Percentiles rank a stretch among this genome's conserved stretches.
These are phyloP conservation scores for Candida odintsovae DNA, from an alignment of 805 yeast species.

Conservation along the genomic window DNA sequence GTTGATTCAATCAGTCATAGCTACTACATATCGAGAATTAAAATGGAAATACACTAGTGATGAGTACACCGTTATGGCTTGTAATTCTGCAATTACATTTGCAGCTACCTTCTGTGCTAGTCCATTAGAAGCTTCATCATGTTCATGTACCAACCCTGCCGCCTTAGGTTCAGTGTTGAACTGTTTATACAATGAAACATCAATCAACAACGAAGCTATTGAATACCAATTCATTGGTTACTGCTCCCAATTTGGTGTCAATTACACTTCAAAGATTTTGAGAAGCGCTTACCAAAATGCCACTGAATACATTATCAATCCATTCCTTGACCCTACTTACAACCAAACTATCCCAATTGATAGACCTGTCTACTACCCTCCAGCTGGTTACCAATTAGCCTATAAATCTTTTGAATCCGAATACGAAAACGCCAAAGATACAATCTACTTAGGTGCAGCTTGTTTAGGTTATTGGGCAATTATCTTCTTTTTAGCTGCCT, in stretches of 20 bases:
- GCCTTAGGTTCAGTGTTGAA: slow-evolving; percentile 25
- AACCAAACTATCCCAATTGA: slow-evolving; percentile 27
- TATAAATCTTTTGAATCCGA: slow-evolving; percentile 24
- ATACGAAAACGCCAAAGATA: slow-evolving; percentile 30
- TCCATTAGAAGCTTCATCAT: background rate
- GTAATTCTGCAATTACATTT: slow-evolving; percentile 21
- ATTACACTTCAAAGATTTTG: slow-evolving; percentile 29
- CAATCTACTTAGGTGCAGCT: slow-evolving; percentile 41
- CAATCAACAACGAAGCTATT: slow-evolving; percentile 5
- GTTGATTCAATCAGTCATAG: no score
- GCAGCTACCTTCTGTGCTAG: slow-evolving; percentile 8
- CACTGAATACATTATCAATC: slow-evolving; percentile 32
- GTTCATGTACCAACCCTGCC: slow-evolving; percentile 19
- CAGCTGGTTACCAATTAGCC: slow-evolving; percentile 22
- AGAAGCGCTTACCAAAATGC: slow-evolving; percentile 37
- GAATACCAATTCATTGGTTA: slow-evolving; percentile 21
- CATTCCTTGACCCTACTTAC: slow-evolving; percentile 28
- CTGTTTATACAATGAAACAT: slow-evolving; percentile 21
- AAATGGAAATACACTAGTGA: background rate
- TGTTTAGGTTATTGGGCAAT: slow-evolving; percentile 43
- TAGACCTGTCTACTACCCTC: slow-evolving; percentile 31
- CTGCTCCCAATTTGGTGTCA: slow-evolving; percentile 14
- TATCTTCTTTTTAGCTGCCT: slow-evolving; percentile 34
- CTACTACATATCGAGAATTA: no score
- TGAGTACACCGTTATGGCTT: slow-evolving; percentile 13